Percentiles rank a stretch among this genome's conserved stretches.
Conservation (phyloP, 2,329 filamentous ascomycete species). For the Ustulina deusta region DNA sequence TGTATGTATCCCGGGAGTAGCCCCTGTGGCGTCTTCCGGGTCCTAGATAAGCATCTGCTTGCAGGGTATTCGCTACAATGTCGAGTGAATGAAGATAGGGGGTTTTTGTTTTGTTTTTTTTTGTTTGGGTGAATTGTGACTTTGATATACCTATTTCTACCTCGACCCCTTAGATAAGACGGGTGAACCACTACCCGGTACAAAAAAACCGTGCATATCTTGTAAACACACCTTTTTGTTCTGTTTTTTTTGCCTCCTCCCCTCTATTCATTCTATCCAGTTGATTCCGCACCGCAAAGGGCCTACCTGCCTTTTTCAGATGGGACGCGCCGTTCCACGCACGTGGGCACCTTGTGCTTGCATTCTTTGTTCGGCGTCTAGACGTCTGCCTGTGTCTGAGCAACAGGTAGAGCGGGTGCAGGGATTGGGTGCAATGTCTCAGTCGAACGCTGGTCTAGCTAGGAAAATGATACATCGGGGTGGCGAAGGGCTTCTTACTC, state of each 20-base stretch:
- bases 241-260: background rate
- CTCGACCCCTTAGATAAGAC: too few relatives aligned
- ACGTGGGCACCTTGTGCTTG: constrained; percentile 16
- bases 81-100: background rate
- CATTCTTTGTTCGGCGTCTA: constrained; percentile 1
- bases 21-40: background rate
- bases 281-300: too few relatives aligned
- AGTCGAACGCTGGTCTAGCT: constrained; percentile 1
- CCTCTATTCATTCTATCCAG: background rate
- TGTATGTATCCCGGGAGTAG: background rate
- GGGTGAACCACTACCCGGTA: too few relatives aligned
- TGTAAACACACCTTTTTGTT: too few relatives aligned
- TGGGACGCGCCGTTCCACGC: constrained; percentile 12
- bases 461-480: background rate
- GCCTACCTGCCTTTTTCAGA: constrained; percentile 25
- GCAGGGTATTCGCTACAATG: background rate
- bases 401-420: background rate
- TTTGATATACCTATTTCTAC: too few relatives aligned
- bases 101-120: too few relatives aligned
- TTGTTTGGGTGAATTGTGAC: too few relatives aligned
- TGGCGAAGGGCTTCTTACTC: constrained; percentile 11
- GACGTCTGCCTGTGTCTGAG: background rate
- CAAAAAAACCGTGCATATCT: too few relatives aligned
- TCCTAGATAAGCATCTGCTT: background rate
- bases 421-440: constrained; percentile 13